Base-by-base conservation (phyloP, 768 basidiomycete genomes). In the Xanthoconium stramineum region DNA sequence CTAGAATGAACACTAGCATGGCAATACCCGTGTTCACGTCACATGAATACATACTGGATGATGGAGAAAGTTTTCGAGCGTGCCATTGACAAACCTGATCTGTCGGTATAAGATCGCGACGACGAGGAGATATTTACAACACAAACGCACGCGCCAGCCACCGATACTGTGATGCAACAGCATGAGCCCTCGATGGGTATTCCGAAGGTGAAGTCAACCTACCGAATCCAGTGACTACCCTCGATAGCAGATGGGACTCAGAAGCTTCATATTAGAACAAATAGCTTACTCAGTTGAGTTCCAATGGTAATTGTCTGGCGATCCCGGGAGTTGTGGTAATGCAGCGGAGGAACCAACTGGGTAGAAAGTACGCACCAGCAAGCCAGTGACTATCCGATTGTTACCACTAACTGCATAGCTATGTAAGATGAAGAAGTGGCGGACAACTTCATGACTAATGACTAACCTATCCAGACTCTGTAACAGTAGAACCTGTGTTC, bases 381-480 rank as follows among this genome's bases (percentile, higher is more conserved):
- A 15, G 24, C 43, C 35, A 9, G 33, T 36, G 35, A 48, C 35
- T 15, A 48, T 37, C 35, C 33, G 24, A 24, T 24, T 24, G 24
- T 24, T 24, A 24, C 24, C 24, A 24, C 24, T 24, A 24, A 24
- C 24, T 24, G 24, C 24, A 24, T 24, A 24, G 24, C 24, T 24
- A 24, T 24, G 24, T 24, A 24, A 24, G 24, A 24, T 4, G 24
- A 24, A 24, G 24, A 24, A 24, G 24, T 24, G 24, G 24, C 24
- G 24, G 24, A 24, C 38, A 19, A 28, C 4, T 14, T 12, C 17
- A 28, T 10, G 6, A 50, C 48, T 11, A 12, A 28, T 10, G 6
- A 50, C 48, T 11, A 12, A 55, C 55, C 48, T 50, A 55, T 50
- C 53, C 53, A 55, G 3, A 56, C 24, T 4, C 24, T 24, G 24